Conservation (phyloP, 1,139 yeast genomes). For the Candida sp. region DNA sequence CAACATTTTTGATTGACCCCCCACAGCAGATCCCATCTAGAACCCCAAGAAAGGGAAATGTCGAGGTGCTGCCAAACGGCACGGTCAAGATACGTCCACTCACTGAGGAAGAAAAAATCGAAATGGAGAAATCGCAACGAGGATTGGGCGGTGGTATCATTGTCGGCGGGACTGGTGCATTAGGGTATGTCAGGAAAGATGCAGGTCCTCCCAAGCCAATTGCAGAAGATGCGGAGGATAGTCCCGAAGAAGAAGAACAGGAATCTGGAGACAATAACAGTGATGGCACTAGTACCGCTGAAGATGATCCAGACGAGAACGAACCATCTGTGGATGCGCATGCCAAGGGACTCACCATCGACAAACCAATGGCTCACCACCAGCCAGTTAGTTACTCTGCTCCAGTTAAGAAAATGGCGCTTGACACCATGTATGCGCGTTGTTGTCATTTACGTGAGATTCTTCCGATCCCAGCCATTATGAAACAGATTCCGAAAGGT, state of each 20-base stretch:
- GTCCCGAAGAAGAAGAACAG: slow-evolving; percentile 16
- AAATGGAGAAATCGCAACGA: slow-evolving; percentile 46
- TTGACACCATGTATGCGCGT: slow-evolving; percentile 72
- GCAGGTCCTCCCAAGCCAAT: slow-evolving; percentile 12
- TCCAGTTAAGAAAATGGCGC: slow-evolving; percentile 51
- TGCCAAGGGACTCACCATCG: slow-evolving; percentile 49
- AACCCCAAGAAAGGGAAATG: slow-evolving; percentile 71
- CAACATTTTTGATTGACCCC: slow-evolving; percentile 73
- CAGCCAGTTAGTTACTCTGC: slow-evolving; percentile 27
- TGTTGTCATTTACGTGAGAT: slow-evolving; percentile 80
- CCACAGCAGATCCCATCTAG: slow-evolving; percentile 74
- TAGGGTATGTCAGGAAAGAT: slow-evolving; percentile 38
- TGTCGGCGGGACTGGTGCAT: slow-evolving; percentile 79
- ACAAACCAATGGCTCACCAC: slow-evolving; percentile 49
- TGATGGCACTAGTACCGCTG: slow-evolving; percentile 6
- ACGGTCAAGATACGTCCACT: slow-evolving; percentile 63
- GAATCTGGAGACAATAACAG: slow-evolving; percentile 1
- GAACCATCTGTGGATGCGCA: slow-evolving; percentile 46
- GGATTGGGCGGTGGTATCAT: slow-evolving; percentile 74
- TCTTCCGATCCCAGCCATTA: slow-evolving; percentile 75
- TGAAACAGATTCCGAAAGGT: slow-evolving; percentile 74
- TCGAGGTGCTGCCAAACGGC: slow-evolving; percentile 66
- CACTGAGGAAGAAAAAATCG: slow-evolving; percentile 59
- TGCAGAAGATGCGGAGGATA: slow-evolving; percentile 9
- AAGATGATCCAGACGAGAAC: slow-evolving; percentile 33